phyloP scores from a whole-genome alignment of 2,329 filamentous ascomycete genomes.

The Aspergillus sp. region DNA sequence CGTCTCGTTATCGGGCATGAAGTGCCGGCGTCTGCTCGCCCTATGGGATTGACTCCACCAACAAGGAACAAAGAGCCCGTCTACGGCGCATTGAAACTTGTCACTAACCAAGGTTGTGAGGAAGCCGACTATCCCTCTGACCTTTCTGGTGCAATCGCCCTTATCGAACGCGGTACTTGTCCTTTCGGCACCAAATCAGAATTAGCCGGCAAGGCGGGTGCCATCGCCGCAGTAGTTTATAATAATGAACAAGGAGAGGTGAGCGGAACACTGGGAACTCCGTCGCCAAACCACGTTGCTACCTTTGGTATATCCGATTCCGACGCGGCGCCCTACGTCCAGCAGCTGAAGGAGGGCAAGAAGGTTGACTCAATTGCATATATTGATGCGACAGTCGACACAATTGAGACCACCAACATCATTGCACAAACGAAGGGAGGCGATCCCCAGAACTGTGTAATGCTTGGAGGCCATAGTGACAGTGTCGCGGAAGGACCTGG shows the following conservation, averaged over 20 bases:
- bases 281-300: conserved; percentile 53
- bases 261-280: conserved; percentile 67
- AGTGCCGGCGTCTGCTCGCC: conserved; percentile 53
- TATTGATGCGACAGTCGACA: conserved; percentile 48
- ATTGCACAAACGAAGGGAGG: conserved; percentile 60
- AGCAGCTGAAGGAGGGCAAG: conserved; percentile 52
- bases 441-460: conserved; percentile 58
- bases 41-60: conserved; percentile 66
- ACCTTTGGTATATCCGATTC: conserved; percentile 66
- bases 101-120: conserved; percentile 63
- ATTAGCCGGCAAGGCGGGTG: conserved; percentile 68
- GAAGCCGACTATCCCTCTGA: conserved; percentile 61
- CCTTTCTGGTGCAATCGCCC: conserved; percentile 64
- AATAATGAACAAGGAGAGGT: conserved; percentile 66
- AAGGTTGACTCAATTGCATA: conserved; percentile 40
- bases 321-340: conserved; percentile 59
- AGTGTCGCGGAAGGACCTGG: conserved; percentile 62
- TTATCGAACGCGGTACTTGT: conserved; percentile 69
- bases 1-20: conserved; percentile 58
- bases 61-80: conserved; percentile 27
- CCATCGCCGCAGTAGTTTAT: conserved; percentile 70
- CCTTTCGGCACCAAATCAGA: conserved; percentile 70
- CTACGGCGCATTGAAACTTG: conserved; percentile 53
- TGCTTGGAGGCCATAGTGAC: conserved; percentile 61
- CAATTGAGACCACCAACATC: conserved; percentile 54